Evolutionary conservation across 208 protist species (phyloP).

Genomic region (Crithidia sp.): DNA sequence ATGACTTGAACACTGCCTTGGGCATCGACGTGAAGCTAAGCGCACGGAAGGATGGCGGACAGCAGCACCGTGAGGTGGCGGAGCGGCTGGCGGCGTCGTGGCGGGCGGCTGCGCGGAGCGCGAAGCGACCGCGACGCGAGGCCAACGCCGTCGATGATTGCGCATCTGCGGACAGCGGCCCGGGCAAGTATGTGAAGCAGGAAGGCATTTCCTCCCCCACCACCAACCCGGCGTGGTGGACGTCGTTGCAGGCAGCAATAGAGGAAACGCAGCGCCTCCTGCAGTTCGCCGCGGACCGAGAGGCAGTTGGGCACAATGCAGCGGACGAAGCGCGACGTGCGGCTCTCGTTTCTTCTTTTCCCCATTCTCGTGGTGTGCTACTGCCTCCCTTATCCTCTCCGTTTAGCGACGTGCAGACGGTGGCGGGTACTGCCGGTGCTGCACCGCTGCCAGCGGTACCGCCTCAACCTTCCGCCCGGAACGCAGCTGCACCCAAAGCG

Average conservation of each 20-base stretch:
- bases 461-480: background rate
- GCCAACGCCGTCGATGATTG: background rate
- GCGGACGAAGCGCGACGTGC: background rate
- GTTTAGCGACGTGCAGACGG: too few relatives aligned
- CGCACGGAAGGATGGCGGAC: background rate
- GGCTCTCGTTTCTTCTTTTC: background rate
- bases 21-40: slow-evolving; percentile 2
- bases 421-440: too few relatives aligned
- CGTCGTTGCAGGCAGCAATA: background rate
- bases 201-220: background rate
- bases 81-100: slow-evolving; percentile 8
- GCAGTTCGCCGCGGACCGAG: background rate
- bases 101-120: background rate
- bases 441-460: background rate
- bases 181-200: slow-evolving; percentile 9
- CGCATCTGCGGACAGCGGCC: background rate
- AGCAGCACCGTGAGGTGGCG: background rate
- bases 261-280: slow-evolving; percentile 14
- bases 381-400: too few relatives aligned
- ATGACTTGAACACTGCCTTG: slow-evolving; percentile 20
- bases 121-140: slow-evolving; percentile 19
- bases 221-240: slow-evolving; percentile 16
- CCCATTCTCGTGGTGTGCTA: background rate
- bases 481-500: background rate
- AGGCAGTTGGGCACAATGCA: background rate